phyloP scores from a whole-genome alignment of 345 rosid species.

The Dovyalis caffra region DNA sequence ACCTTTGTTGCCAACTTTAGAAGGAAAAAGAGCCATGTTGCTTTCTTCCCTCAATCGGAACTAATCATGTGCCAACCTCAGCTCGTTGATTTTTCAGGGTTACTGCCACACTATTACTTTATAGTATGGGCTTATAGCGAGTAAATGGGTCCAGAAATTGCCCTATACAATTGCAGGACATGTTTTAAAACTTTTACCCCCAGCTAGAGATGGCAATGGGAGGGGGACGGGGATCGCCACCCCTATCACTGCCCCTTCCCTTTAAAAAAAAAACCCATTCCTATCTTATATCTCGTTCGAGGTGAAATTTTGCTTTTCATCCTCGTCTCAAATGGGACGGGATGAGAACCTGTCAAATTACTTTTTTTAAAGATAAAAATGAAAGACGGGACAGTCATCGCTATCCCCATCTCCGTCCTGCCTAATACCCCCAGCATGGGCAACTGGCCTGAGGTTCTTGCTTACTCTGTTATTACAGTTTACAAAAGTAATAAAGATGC shows the following conservation, averaged over 20 bases:
- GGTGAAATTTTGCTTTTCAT: too few relatives aligned
- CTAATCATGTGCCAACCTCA: not conserved
- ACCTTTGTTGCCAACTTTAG: not conserved
- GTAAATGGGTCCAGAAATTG: not conserved
- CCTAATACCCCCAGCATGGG: not conserved
- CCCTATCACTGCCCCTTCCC: too few relatives aligned
- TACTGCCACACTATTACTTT: not conserved
- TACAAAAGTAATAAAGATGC: not conserved
- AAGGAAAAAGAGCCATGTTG: not conserved
- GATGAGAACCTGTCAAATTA: too few relatives aligned
- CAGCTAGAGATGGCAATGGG: too few relatives aligned
- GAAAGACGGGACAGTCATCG: too few relatives aligned
- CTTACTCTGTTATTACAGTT: too few relatives aligned
- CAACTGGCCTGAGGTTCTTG: not conserved
- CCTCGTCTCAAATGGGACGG: too few relatives aligned
- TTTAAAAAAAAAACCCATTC: too few relatives aligned
- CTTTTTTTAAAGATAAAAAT: too few relatives aligned
- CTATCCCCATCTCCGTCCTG: too few relatives aligned
- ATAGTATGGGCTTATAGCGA: not conserved
- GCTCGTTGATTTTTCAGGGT: not conserved
- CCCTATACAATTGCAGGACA: not conserved
- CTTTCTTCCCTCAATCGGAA: not conserved
- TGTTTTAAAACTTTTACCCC: not conserved
- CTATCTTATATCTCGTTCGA: too few relatives aligned
- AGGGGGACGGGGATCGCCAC: too few relatives aligned